Evolutionary conservation across 441 rosid species (phyloP), one percentile per base, ranked within the genome.

Genomic region (Populus hybrid): DNA sequence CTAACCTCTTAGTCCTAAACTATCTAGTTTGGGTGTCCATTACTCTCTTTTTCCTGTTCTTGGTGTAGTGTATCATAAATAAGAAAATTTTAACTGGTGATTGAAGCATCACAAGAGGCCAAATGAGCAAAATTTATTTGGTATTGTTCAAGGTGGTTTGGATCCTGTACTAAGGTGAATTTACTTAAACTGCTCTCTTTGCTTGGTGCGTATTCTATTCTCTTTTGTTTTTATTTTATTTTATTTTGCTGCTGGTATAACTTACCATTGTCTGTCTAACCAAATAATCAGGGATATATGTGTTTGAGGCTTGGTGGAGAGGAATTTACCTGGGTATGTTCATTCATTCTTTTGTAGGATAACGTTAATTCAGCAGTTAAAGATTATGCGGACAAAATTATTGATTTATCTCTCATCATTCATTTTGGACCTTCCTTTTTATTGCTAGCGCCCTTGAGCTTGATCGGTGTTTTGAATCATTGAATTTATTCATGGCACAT

Each of bases 131-230:
- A 90, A 90, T 81, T 87, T 93, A 80, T 90, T 91, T 73, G 94
- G 92, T 76, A 91, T 91, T 30, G 89, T 91, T 76, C 95, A 93
- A 87, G 95, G 95, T 73, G 91, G 93, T 77, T 83, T 90, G 77
- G 97, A 92, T 88, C 93, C 91, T 78, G 82, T 81, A 18, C 83
- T 88, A 50, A 90, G 95, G 97, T 92, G 80, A 81, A 72, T 78
- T 63, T 70, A 46, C 69, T 68, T 61, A 21, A 68, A 28, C 63
- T 79, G 64, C 46, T 14, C 65, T 50, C 26, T 73, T 70, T 46
- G 20, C 46, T 18, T 40, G 10, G 20, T 75, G 46, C 32, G 50
- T 36, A 7, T 24, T 28, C 70, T 18, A 14, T 74, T 77, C 63
- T 61, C 40, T 36, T 36, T 10, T 36, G 2, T 8, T 65, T 54